A percentile compares a stretch with the other conserved stretches of the same genome.
These are phyloP conservation scores for Daldinia sp. DNA, from an alignment of 2,329 filamentous ascomycete species.

Conservation along the genomic window DNA sequence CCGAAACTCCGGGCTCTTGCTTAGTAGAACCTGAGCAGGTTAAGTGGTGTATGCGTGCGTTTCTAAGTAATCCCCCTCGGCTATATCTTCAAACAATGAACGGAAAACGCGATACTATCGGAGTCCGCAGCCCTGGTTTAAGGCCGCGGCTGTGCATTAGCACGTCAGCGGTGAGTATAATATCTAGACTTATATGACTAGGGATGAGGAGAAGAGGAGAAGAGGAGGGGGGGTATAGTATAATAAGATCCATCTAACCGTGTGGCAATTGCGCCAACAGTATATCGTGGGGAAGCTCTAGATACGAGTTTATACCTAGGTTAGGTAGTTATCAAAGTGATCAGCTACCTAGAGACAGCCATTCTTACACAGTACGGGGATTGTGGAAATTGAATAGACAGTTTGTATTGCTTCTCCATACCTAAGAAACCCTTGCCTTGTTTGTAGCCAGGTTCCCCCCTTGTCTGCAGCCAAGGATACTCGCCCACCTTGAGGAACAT, in stretches of 20 bases:
- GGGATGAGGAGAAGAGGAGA: neutral
- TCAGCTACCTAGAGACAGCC: neutral
- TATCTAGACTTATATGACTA: neutral
- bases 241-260: constrained; percentile 9
- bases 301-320: neutral
- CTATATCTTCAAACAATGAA: neutral
- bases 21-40: neutral
- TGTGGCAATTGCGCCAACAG: constrained; percentile 3
- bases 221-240: too few relatives aligned
- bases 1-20: neutral
- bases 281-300: constrained; percentile 9
- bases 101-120: neutral
- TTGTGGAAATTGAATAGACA: neutral
- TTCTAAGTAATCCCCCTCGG: neutral
- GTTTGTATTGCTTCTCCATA: constrained; percentile 3
- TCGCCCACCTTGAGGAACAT: constrained; percentile 6
- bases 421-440: neutral
- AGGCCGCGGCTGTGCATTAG: neutral
- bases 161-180: constrained; percentile 9
- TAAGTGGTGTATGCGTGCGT: too few relatives aligned
- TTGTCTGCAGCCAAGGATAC: neutral
- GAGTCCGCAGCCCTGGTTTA: neutral
- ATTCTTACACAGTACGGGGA: constrained; percentile 1
- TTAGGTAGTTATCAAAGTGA: neutral
- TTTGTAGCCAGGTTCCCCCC: neutral